Evolutionary conservation across 345 rosid genomes (phyloP), one percentile per base, ranked within the genome.

Genomic region (Murraya koenigii): DNA sequence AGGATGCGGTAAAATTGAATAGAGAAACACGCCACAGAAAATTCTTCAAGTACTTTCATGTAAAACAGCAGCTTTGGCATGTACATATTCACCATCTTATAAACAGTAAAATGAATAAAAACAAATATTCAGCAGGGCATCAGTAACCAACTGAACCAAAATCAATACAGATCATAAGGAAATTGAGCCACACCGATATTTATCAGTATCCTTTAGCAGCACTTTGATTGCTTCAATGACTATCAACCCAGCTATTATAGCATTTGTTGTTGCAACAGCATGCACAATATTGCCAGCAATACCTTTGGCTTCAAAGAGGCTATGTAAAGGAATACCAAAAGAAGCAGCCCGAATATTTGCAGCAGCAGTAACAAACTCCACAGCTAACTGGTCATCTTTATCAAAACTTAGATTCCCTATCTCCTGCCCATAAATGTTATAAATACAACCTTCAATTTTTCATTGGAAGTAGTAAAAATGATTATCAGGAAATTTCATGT

Each of bases 231-330:
- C 93, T 89, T 97, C 99, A 75, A 97, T 93, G 68, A 97, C 99
- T 72, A 97, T 94, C 83, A 97, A 79, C 71, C 99, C 99, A 77
- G 99, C 97, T 68, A 97, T 67, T 77, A 91, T 71, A 77, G 99
- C 99, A 82, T 97, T 97, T 74, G 99, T 97, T 23, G 99, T 97
- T 66, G 99, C 99, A 79, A 97, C 93, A 22, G 98, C 99, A 83
- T 97, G 99, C 60, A 97, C 98, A 77, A 94, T 97, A 79, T 94
- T 97, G 59, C 99, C 99, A 55, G 99, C 99, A 65, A 97, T 94
- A 75, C 99, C 99, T 87, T 97, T 97, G 77, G 98, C 95, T 90
- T 97, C 99, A 89, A 97, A 97, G 85, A 97, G 95, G 86, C 99
- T 93, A 77, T 91, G 97, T 80, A 89, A 86, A 70, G 97, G 92